Percentiles rank a stretch among this genome's conserved stretches.
Conservation (phyloP, 208 protist species). For the Leishmania lainsoni region DNA sequence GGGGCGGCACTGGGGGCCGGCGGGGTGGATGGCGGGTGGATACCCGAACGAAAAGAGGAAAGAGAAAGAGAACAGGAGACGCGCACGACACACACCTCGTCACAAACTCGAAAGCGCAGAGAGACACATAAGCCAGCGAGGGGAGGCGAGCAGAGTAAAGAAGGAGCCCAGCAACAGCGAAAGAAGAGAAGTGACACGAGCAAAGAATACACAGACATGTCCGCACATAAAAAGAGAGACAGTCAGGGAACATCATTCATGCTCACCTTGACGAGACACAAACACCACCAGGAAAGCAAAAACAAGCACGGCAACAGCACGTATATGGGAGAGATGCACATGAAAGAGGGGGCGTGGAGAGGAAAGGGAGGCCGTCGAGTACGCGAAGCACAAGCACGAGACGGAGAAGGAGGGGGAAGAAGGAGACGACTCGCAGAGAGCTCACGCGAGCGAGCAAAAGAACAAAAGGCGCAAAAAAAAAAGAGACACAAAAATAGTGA, state of each 20-base stretch:
- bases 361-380: neutral
- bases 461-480: neutral
- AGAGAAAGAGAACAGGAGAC: neutral
- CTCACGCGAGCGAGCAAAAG: neutral
- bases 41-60: neutral
- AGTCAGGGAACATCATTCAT: neutral
- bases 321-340: slow-evolving; percentile 6
- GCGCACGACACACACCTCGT: neutral
- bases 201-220: neutral
- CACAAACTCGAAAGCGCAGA: neutral
- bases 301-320: neutral
- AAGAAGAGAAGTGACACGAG: neutral
- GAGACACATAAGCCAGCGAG: neutral
- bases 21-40: neutral
- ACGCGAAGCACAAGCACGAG: neutral
- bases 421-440: neutral
- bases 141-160: neutral
- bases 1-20: neutral
- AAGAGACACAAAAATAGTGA: neutral
- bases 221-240: neutral
- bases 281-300: neutral
- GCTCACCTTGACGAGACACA: neutral
- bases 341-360: slow-evolving; percentile 13
- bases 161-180: neutral
- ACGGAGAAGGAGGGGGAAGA: neutral